Conservation (phyloP, 1,139 yeast genomes). For the Geotrichum siamense region DNA sequence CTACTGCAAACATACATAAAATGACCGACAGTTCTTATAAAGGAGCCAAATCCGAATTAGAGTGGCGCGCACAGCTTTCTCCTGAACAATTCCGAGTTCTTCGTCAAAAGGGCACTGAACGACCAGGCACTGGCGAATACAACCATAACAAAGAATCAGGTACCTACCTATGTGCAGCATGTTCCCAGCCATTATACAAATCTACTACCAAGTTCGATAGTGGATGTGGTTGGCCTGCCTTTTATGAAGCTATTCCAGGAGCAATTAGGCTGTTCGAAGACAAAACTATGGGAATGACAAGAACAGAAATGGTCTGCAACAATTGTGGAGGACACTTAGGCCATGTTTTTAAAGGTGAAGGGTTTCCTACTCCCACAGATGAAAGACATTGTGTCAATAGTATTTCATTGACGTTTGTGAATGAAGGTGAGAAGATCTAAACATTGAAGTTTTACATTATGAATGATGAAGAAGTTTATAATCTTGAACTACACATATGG, state of each 20-base stretch:
- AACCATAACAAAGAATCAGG: conserved; percentile 49
- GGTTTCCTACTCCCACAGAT: conserved; percentile 81
- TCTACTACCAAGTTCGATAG: conserved; percentile 78
- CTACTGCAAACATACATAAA: background rate
- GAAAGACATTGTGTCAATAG: conserved; percentile 94
- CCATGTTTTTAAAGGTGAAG: conserved; percentile 93
- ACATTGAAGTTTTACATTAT: background rate
- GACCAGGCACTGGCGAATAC: conserved; percentile 73
- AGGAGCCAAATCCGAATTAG: conserved; percentile 44
- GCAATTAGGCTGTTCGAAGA: conserved; percentile 60
- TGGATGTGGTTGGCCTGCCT: conserved; percentile 98
- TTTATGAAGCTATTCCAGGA: conserved; percentile 82
- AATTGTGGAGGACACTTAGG: conserved; percentile 94
- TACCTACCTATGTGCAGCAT: conserved; percentile 76
- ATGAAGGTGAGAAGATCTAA: conserved; percentile 5
- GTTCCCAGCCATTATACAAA: conserved; percentile 69
- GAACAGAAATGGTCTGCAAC: conserved; percentile 84
- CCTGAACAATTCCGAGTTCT: conserved; percentile 76
- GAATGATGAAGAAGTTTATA: background rate
- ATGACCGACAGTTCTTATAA: background rate
- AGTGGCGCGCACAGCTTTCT: conserved; percentile 74
- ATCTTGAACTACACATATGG: background rate
- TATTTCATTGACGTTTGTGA: conserved; percentile 59
- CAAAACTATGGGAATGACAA: conserved; percentile 57
- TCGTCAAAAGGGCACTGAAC: conserved; percentile 76